Evolutionary conservation across 2,329 filamentous ascomycete genomes (phyloP).

Genomic region (Stenocarpella maydis): DNA sequence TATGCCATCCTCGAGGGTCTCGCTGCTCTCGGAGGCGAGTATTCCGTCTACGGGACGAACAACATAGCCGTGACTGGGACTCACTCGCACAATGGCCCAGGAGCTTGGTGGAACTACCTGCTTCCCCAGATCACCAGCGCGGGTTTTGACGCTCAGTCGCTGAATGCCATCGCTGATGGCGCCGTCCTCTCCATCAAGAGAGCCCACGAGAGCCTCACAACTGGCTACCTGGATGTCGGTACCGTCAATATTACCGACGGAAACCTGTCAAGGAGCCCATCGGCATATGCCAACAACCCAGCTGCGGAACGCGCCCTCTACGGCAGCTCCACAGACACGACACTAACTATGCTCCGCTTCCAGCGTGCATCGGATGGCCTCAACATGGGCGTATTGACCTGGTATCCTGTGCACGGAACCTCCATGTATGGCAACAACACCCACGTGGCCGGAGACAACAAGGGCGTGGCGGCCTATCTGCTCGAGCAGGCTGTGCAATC

Average conservation of each 20-base stretch:
- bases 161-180: conserved; percentile 86
- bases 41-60: conserved; percentile 76
- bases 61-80: conserved; percentile 96
- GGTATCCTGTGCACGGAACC: conserved; percentile 93
- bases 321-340: conserved; percentile 70
- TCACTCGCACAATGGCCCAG: conserved; percentile 88
- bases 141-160: conserved; percentile 81
- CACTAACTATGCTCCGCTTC: conserved; percentile 82
- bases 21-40: conserved; percentile 72
- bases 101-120: conserved; percentile 91
- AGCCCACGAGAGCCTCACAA: conserved; percentile 75
- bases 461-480: conserved; percentile 87
- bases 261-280: conserved; percentile 90
- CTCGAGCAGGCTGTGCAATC: conserved; percentile 78
- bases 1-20: conserved; percentile 82
- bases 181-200: conserved; percentile 80
- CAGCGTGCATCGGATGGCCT: conserved; percentile 77
- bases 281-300: conserved; percentile 87
- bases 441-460: conserved; percentile 90
- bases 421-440: conserved; percentile 93
- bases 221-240: conserved; percentile 75
- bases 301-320: conserved; percentile 75
- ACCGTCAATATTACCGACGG: conserved; percentile 75
- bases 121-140: conserved; percentile 87
- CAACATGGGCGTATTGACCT: conserved; percentile 83